phyloP scores from a whole-genome alignment of 768 basidiomycete genomes.

The Daedalea quercina region DNA sequence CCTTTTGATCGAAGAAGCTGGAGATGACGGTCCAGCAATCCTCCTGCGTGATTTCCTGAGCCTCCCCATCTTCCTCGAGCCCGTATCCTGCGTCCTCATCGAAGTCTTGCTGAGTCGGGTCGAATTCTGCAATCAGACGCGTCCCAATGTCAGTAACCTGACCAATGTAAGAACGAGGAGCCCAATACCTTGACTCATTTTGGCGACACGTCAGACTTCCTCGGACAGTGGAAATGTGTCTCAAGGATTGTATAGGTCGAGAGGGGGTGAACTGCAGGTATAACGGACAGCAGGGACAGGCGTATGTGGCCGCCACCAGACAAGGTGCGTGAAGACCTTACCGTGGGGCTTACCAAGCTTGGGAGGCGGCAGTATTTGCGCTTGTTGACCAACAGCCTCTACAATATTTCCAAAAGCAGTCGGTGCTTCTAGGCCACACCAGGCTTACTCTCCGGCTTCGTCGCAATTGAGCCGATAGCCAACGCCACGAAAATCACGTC shows the following conservation, averaged over 20 bases:
- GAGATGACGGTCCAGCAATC: constrained; percentile 96
- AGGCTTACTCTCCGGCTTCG: too few relatives aligned
- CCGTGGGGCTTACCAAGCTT: background rate
- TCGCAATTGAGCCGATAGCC: too few relatives aligned
- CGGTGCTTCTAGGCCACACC: background rate
- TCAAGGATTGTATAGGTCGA: background rate
- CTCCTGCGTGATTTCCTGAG: constrained; percentile 83
- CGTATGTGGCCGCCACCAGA: background rate
- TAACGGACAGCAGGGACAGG: background rate
- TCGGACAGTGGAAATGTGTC: too few relatives aligned
- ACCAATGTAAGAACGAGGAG: constrained; percentile 4
- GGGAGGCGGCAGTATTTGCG: constrained; percentile 11
- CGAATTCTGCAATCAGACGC: constrained; percentile 16
- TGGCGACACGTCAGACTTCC: background rate
- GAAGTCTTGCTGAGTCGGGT: constrained; percentile 15
- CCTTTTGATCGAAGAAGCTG: constrained; percentile 95
- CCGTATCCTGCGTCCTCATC: constrained; percentile 57
- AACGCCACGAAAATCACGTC: too few relatives aligned
- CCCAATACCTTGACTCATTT: constrained; percentile 10
- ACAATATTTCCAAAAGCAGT: background rate
- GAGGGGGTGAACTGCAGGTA: background rate
- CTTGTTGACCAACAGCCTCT: constrained; percentile 8
- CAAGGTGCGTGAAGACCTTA: background rate
- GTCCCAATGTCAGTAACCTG: background rate
- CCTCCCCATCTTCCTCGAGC: constrained; percentile 45